These are phyloP conservation scores for Rhizopogon vesiculosus DNA, from an alignment of 768 basidiomycete species.

Conservation along the genomic window DNA sequence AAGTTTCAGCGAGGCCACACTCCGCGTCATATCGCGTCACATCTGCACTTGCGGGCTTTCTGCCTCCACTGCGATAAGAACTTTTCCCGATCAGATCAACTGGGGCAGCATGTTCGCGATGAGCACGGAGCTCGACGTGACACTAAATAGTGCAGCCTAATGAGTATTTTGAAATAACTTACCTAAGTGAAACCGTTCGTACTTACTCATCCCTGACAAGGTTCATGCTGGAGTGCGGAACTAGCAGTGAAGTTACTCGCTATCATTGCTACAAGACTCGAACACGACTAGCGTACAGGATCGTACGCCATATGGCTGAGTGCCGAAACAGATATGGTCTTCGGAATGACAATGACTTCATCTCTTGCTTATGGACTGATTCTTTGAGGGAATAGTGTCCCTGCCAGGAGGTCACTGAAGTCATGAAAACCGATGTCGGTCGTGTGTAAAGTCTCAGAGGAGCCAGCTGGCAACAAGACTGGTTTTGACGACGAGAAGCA, in stretches of 20 bases:
- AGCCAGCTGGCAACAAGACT: neutral
- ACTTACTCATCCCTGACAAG: neutral
- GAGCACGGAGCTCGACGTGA: conserved; percentile 2
- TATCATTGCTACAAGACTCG: neutral
- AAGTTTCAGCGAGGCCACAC: conserved; percentile 8
- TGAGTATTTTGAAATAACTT: neutral
- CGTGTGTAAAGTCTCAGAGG: neutral
- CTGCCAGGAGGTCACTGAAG: neutral
- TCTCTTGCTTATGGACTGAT: too few relatives aligned
- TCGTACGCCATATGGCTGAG: too few relatives aligned
- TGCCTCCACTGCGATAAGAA: conserved; percentile 13
- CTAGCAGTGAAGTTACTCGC: neutral
- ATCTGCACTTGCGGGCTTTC: conserved; percentile 10
- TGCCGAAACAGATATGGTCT: too few relatives aligned
- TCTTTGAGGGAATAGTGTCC: neutral
- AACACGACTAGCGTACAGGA: too few relatives aligned
- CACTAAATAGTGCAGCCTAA: neutral
- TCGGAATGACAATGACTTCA: too few relatives aligned
- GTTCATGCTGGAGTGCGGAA: neutral
- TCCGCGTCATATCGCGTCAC: conserved; percentile 14
- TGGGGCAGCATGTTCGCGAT: conserved; percentile 7
- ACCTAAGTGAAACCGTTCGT: neutral
- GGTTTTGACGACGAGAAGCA: neutral
- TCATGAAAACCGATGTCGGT: neutral
- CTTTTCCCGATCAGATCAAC: conserved; percentile 20